These are phyloP conservation scores for Trematosphaeria pertusa DNA, from an alignment of 2,329 filamentous ascomycete species.

Conservation along the genomic window DNA sequence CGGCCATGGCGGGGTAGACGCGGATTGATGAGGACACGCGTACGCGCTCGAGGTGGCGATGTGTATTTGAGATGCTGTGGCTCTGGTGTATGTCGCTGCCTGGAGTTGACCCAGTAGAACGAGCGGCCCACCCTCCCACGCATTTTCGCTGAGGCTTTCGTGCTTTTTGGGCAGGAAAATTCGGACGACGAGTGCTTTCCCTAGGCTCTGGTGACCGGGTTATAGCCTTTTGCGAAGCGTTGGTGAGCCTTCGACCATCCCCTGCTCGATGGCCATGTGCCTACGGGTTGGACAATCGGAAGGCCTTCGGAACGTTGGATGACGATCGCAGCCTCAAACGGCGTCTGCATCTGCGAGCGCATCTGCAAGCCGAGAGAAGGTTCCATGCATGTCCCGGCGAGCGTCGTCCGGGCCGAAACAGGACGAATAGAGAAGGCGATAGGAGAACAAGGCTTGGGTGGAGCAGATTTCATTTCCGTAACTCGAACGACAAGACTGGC, in stretches of 20 bases:
- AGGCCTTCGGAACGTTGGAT: constrained; percentile 2
- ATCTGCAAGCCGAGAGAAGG: not conserved
- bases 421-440: no score
- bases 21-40: not conserved
- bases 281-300: constrained; percentile 8
- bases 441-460: no score
- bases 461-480: no score
- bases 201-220: no score
- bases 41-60: constrained; percentile 8
- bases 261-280: constrained; percentile 4
- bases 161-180: no score
- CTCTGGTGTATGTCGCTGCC: no score
- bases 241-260: not conserved
- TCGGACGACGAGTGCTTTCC: no score
- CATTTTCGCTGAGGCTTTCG: not conserved
- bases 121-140: no score
- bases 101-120: no score
- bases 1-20: constrained; percentile 10
- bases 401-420: no score
- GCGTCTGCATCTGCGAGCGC: constrained; percentile 3
- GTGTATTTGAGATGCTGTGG: constrained; percentile 2
- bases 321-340: constrained; percentile 16
- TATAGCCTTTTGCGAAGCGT: constrained; percentile 5
- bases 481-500: no score
- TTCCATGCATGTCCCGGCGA: not conserved